A percentile compares a stretch with the other conserved stretches of the same genome.
These are phyloP conservation scores for Septoria linicola DNA, from an alignment of 2,329 filamentous ascomycete genomes.

Conservation along the genomic window DNA sequence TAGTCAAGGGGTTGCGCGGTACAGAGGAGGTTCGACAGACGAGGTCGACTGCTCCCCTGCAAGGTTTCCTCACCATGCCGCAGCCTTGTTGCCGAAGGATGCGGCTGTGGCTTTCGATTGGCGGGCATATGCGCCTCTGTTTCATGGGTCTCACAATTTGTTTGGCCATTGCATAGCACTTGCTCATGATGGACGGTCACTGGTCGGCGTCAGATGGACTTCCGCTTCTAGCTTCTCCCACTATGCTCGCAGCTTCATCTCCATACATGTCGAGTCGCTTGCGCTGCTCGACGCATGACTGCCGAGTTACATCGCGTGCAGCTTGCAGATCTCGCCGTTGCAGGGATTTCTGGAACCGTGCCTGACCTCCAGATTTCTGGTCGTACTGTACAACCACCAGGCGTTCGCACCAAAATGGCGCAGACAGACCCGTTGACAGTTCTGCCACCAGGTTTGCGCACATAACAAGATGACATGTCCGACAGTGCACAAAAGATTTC, in stretches of 20 bases:
- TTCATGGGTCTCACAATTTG: neutral
- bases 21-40: conserved; percentile 9
- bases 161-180: neutral
- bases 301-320: neutral
- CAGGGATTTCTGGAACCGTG: neutral
- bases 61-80: conserved; percentile 6
- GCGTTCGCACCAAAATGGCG: neutral
- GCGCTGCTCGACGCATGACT: neutral
- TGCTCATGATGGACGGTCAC: conserved; percentile 1
- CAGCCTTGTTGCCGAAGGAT: conserved; percentile 6
- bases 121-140: conserved; percentile 3
- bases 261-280: neutral
- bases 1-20: conserved; percentile 6
- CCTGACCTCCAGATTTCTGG: neutral
- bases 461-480: neutral
- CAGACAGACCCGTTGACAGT: neutral
- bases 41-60: conserved; percentile 3
- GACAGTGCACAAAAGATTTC: no score
- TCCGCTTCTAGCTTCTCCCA: neutral
- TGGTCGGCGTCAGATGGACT: conserved; percentile 8
- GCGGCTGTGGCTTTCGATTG: conserved; percentile 8
- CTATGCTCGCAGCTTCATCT: neutral
- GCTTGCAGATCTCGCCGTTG: neutral
- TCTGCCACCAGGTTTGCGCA: neutral
- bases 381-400: neutral